Conservation (phyloP, 1,139 yeast species). For the Suhomyces panamericanus region DNA sequence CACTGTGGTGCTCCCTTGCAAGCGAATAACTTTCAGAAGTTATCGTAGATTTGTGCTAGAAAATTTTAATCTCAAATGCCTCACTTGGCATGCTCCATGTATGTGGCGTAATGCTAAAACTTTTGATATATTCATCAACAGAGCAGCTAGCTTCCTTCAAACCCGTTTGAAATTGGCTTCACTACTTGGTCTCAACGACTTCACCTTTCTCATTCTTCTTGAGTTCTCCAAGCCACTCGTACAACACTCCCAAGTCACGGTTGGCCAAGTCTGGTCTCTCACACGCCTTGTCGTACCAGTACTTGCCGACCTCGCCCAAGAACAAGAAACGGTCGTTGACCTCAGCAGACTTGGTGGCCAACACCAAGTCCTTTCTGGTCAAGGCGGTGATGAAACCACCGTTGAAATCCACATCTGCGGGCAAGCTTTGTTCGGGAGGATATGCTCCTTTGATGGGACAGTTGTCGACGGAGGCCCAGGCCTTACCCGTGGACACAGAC, state of each 20-base stretch:
- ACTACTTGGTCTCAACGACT: constrained; percentile 14
- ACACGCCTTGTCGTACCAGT: constrained; percentile 49
- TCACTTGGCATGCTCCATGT: no score
- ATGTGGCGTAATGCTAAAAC: no score
- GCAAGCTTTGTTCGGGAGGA: constrained; percentile 42
- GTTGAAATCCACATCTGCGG: constrained; percentile 48
- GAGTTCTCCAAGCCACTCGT: constrained; percentile 44
- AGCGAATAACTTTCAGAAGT: no score
- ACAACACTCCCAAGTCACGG: constrained; percentile 48
- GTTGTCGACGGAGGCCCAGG: constrained; percentile 63
- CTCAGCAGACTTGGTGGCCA: constrained; percentile 54
- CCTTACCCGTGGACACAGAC: constrained; percentile 58
- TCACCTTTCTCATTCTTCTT: constrained; percentile 17
- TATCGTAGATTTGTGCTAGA: no score
- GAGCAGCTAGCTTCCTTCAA: background rate
- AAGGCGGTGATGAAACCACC: constrained; percentile 59
- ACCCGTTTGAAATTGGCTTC: background rate
- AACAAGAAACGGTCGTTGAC: constrained; percentile 34
- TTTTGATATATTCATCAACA: no score
- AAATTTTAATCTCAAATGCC: no score
- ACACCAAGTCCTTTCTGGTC: constrained; percentile 57
- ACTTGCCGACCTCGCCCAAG: constrained; percentile 43
- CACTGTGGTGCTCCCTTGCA: no score
- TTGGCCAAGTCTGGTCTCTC: constrained; percentile 44
- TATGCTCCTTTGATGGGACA: constrained; percentile 58